Evolutionary conservation across 495 filamentous ascomycete genomes (phyloP).

Genomic region (Durotheca rogersii): DNA sequence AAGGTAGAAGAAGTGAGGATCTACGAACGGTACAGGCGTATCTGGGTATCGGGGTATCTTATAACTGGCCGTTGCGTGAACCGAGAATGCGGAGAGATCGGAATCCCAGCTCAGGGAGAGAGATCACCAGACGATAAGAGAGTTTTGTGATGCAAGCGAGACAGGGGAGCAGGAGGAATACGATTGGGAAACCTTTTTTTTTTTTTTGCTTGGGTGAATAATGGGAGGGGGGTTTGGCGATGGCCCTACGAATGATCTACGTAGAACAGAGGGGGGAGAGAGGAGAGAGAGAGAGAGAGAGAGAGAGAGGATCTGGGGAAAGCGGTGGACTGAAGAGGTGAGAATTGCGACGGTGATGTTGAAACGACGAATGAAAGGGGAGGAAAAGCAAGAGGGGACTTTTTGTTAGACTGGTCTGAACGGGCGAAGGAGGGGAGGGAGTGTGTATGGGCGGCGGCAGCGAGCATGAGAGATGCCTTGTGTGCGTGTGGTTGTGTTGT

Average conservation of each 20-base stretch:
- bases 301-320: constrained; percentile 7
- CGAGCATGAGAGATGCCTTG: constrained; percentile 15
- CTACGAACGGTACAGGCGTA: constrained; percentile 25
- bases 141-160: constrained; percentile 20
- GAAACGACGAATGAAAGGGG: constrained; percentile 20
- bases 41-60: constrained; percentile 23
- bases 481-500: no score
- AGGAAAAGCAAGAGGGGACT: constrained; percentile 20
- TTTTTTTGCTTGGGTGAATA: constrained; percentile 12
- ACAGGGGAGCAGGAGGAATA: constrained; percentile 14
- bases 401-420: constrained; percentile 7
- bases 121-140: constrained; percentile 13
- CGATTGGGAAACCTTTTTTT: no score
- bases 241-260: not conserved
- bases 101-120: constrained; percentile 20
- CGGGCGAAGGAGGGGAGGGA: not conserved
- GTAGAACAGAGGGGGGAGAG: constrained; percentile 2
- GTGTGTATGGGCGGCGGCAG: constrained; percentile 5
- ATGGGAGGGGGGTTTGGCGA: constrained; percentile 1
- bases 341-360: constrained; percentile 27
- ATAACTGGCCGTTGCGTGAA: constrained; percentile 33
- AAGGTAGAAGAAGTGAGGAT: constrained; percentile 22
- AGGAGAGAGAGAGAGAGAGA: constrained; percentile 6
- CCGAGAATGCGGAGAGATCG: constrained; percentile 22
- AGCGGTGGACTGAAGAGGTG: constrained; percentile 21